Conservation (phyloP, 108 stramenopile genomes). For the Skeletonema tropicum region DNA sequence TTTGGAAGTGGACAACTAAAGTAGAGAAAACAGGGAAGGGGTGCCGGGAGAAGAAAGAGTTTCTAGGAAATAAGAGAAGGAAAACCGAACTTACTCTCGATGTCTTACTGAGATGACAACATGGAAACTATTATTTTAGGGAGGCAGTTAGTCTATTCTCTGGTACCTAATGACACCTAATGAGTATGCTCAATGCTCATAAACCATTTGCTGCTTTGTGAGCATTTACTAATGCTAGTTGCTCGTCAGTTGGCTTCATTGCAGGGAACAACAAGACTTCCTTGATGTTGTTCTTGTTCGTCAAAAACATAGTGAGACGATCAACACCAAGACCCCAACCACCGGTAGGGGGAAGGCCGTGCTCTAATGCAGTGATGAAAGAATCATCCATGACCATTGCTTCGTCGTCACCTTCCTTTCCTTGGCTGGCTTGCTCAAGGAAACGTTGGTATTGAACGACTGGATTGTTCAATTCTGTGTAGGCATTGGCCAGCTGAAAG, state of each 20-base stretch:
- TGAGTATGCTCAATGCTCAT: no score
- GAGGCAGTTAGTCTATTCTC: no score
- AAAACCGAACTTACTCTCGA: no score
- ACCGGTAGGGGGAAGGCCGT: conserved; percentile 98
- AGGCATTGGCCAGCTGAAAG: conserved; percentile 95
- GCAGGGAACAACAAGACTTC: conserved; percentile 99
- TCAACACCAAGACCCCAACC: conserved; percentile 99
- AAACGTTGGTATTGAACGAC: conserved; percentile 94
- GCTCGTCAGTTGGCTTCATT: conserved; percentile 97
- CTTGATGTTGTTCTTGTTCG: conserved; percentile 99
- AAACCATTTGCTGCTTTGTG: conserved; percentile 53
- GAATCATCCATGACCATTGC: conserved; percentile 99
- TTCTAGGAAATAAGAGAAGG: no score
- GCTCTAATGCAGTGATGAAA: conserved; percentile 95
- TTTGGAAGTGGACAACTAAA: background rate
- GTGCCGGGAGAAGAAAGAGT: no score
- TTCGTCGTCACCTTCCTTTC: conserved; percentile 97
- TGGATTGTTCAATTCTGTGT: conserved; percentile 99
- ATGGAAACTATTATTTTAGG: no score
- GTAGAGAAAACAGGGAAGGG: no score
- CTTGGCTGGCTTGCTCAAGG: conserved; percentile 93
- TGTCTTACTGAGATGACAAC: no score
- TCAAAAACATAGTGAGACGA: conserved; percentile 99
- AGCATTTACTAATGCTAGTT: conserved; percentile 74
- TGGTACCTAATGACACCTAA: background rate